A percentile compares a stretch with the other conserved stretches of the same genome.
Evolutionary conservation across 2,329 filamentous ascomycete species (phyloP).

Genomic region (Byssothecium circinans): DNA sequence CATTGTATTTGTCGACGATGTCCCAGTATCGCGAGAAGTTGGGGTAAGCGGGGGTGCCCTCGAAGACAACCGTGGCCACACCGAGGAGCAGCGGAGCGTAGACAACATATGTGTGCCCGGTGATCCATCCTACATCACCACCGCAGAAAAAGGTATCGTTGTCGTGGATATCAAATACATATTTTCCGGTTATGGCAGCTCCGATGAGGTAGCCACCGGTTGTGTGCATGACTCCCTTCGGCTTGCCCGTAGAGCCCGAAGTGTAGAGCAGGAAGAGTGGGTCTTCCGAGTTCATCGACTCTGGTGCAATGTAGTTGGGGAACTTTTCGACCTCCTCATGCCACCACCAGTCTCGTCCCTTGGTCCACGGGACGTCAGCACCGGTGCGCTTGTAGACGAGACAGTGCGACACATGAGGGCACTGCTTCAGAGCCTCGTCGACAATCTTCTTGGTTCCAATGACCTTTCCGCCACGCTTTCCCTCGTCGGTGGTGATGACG

Average conservation of each 20-base stretch:
- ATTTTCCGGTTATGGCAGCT: slow-evolving; percentile 91
- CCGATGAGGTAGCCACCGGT: slow-evolving; percentile 94
- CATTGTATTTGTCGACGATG: slow-evolving; percentile 89
- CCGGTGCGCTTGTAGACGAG: slow-evolving; percentile 96
- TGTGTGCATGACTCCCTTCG: slow-evolving; percentile 98
- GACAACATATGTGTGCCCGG: slow-evolving; percentile 96
- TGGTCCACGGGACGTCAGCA: slow-evolving; percentile 86
- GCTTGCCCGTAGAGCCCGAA: slow-evolving; percentile 96
- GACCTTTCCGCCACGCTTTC: slow-evolving; percentile 94
- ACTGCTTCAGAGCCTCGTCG: slow-evolving; percentile 95
- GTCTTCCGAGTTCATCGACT: slow-evolving; percentile 89
- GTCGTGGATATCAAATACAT: slow-evolving; percentile 97
- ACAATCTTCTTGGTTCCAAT: slow-evolving; percentile 99
- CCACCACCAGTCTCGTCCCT: slow-evolving; percentile 94
- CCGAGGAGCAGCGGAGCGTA: slow-evolving; percentile 93
- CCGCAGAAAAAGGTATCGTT: slow-evolving; percentile 95
- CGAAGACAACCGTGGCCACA: slow-evolving; percentile 93
- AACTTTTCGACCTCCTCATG: slow-evolving; percentile 98
- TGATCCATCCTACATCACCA: slow-evolving; percentile 99
- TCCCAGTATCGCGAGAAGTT: slow-evolving; percentile 99
- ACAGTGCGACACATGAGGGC: slow-evolving; percentile 80
- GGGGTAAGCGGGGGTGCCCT: slow-evolving; percentile 95
- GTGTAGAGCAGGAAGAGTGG: slow-evolving; percentile 98
- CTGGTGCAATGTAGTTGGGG: slow-evolving; percentile 87
- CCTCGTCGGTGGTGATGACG: slow-evolving; percentile 96